Evolutionary conservation across 1,139 yeast species (phyloP).

Genomic region (Hansenula anomala): DNA sequence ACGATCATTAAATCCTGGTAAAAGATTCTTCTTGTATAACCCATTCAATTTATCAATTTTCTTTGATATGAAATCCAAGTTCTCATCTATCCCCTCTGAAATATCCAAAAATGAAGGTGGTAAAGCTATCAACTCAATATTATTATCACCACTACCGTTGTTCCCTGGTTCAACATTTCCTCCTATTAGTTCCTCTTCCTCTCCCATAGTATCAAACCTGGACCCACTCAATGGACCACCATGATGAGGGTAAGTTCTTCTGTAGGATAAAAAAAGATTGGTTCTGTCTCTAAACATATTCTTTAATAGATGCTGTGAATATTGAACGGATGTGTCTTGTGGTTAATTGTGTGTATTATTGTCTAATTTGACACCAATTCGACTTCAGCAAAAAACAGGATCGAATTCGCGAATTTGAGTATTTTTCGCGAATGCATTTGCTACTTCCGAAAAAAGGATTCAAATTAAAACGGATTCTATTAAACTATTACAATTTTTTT

Average conservation of each 20-base stretch:
- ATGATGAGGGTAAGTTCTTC: constrained; percentile 64
- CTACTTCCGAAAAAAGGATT: too few species aligned
- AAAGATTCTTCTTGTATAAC: constrained; percentile 73
- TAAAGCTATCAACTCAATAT: constrained; percentile 48
- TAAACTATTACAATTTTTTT: too few species aligned
- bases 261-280: constrained; percentile 62
- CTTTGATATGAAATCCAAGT: constrained; percentile 46
- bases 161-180: constrained; percentile 14
- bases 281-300: constrained; percentile 72
- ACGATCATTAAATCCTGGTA: constrained; percentile 83
- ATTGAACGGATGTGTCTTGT: too few species aligned
- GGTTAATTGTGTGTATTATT: too few species aligned
- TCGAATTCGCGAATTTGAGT: too few species aligned
- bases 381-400: too few species aligned
- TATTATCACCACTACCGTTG: constrained; percentile 25
- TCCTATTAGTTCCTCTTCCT: constrained; percentile 50
- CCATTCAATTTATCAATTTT: constrained; percentile 50
- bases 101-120: constrained; percentile 81
- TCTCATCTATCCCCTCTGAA: constrained; percentile 64
- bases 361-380: too few species aligned
- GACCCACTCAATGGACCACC: constrained; percentile 21
- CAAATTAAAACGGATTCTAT: too few species aligned
- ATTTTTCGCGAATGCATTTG: too few species aligned
- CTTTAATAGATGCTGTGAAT: too few species aligned
- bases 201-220: constrained; percentile 43